These are phyloP conservation scores for Nectriaceae sp. DNA, from an alignment of 2,329 filamentous ascomycete genomes.

Conservation along the genomic window DNA sequence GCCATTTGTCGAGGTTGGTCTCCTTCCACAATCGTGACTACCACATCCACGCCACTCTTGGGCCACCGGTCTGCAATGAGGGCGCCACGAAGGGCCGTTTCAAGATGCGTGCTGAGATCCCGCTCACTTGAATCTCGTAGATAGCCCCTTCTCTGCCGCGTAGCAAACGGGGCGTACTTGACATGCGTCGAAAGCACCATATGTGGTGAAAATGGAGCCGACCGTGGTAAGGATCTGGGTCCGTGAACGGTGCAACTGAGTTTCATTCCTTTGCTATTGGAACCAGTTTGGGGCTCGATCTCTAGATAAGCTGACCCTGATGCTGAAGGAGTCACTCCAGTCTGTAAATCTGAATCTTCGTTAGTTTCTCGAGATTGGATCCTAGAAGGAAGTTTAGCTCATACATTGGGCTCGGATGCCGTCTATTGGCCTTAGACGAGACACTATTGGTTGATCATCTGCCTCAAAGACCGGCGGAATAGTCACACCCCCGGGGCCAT, in stretches of 20 bases:
- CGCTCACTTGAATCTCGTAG: constrained; percentile 83
- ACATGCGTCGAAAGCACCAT: constrained; percentile 90
- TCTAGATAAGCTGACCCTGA: constrained; percentile 90
- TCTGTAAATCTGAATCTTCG: constrained; percentile 71
- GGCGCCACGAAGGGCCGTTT: constrained; percentile 85
- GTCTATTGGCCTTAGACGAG: constrained; percentile 63
- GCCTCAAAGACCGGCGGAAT: constrained; percentile 70
- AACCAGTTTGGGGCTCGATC: constrained; percentile 52
- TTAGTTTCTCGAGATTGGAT: too few relatives aligned
- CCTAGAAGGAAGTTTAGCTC: too few relatives aligned
- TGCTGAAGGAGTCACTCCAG: constrained; percentile 88
- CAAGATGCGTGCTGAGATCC: constrained; percentile 87
- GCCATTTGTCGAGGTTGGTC: constrained; percentile 72
- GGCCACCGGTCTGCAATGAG: constrained; percentile 95
- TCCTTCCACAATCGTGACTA: constrained; percentile 89
- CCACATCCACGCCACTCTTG: constrained; percentile 96
- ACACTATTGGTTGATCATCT: constrained; percentile 42
- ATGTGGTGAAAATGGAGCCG: constrained; percentile 88
- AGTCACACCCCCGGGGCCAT: constrained; percentile 81
- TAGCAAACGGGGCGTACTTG: constrained; percentile 95
- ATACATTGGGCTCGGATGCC: constrained; percentile 85
- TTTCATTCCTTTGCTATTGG: constrained; percentile 71
- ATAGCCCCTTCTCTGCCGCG: constrained; percentile 79
- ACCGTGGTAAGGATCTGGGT: constrained; percentile 85
- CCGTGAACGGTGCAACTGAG: constrained; percentile 93